These are phyloP conservation scores for Haplosporangium sp. DNA, from an alignment of 371 early-diverging fungal species.

Conservation along the genomic window DNA sequence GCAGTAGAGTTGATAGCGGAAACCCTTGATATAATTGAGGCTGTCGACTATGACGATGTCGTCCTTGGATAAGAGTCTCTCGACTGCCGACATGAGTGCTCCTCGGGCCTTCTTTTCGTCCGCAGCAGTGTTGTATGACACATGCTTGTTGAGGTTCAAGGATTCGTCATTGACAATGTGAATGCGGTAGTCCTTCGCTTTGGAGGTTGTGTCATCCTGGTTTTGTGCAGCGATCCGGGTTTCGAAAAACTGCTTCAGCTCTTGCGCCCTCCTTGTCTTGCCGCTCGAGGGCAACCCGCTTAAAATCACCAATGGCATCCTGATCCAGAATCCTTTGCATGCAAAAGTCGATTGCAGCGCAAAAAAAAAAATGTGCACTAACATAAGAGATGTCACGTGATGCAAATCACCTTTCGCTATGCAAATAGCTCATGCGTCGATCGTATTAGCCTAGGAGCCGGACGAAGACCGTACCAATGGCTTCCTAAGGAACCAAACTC, in stretches of 20 bases:
- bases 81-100: conserved; percentile 89
- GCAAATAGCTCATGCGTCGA: no score
- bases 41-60: conserved; percentile 92
- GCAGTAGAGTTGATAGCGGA: conserved; percentile 96
- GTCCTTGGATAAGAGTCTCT: conserved; percentile 82
- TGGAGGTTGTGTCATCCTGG: conserved; percentile 53
- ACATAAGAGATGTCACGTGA: no score
- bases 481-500: no score
- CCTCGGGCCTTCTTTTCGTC: conserved; percentile 96
- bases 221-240: conserved; percentile 27
- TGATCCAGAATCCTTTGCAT: not conserved
- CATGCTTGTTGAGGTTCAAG: conserved; percentile 61
- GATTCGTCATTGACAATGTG: conserved; percentile 85
- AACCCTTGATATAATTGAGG: conserved; percentile 98
- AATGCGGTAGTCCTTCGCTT: conserved; percentile 61
- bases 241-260: conserved; percentile 76
- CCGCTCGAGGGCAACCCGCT: conserved; percentile 93
- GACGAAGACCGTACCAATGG: no score
- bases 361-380: no score
- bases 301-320: conserved; percentile 93
- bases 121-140: conserved; percentile 57
- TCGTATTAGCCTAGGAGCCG: no score
- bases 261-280: conserved; percentile 84
- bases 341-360: no score
- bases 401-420: no score